A percentile compares a stretch with the other conserved stretches of the same genome.
These are phyloP conservation scores for Exophiala viscosa DNA, from an alignment of 2,329 filamentous ascomycete species.

Conservation along the genomic window DNA sequence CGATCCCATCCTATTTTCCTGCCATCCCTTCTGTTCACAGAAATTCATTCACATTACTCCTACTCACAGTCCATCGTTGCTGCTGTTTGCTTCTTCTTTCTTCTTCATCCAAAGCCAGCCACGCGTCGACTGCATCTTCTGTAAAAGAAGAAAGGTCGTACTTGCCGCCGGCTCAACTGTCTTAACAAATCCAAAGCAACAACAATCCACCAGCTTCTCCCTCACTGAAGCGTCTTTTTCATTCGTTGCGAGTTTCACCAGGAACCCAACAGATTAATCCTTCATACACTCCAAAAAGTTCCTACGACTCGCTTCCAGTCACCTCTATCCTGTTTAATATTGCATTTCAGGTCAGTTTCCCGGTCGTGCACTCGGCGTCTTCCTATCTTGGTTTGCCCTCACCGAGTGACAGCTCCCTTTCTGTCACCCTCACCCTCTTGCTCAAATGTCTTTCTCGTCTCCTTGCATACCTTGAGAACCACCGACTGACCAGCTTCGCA, in stretches of 20 bases:
- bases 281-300: slow-evolving; percentile 21
- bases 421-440: background rate
- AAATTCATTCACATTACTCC: slow-evolving; percentile 31
- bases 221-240: slow-evolving; percentile 25
- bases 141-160: slow-evolving; percentile 21
- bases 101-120: slow-evolving; percentile 30
- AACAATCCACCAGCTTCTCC: slow-evolving; percentile 22
- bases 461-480: slow-evolving; percentile 9
- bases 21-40: slow-evolving; percentile 32
- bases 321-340: slow-evolving; percentile 27
- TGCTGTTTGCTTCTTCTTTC: slow-evolving; percentile 36
- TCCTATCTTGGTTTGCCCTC: background rate
- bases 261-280: slow-evolving; percentile 23
- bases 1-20: slow-evolving; percentile 19
- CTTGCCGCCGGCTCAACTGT: slow-evolving; percentile 22
- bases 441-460: slow-evolving; percentile 1
- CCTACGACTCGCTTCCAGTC: slow-evolving; percentile 19
- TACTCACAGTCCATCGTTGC: slow-evolving; percentile 30
- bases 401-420: background rate
- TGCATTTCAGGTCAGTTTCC: slow-evolving; percentile 28
- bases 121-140: slow-evolving; percentile 25
- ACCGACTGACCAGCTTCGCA: slow-evolving; percentile 17
- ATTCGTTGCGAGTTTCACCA: slow-evolving; percentile 16
- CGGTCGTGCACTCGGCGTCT: slow-evolving; percentile 2
- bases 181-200: slow-evolving; percentile 21